These are phyloP conservation scores for Stagonosporopsis cucurbitacearum DNA, from an alignment of 2,329 filamentous ascomycete genomes.

Conservation along the genomic window DNA sequence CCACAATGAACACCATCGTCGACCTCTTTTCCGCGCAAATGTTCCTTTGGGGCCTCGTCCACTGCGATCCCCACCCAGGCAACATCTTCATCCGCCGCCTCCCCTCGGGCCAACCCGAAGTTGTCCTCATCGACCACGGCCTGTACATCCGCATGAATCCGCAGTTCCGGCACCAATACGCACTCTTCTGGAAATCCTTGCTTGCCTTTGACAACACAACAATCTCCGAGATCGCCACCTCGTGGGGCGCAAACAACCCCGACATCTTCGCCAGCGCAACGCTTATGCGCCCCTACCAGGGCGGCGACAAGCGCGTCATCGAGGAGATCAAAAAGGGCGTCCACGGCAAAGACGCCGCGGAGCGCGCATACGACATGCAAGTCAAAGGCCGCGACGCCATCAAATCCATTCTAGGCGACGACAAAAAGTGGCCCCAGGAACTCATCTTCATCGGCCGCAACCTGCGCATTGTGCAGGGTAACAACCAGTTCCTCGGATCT, in stretches of 20 bases:
- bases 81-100: slow-evolving; percentile 95
- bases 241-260: slow-evolving; percentile 87
- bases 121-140: slow-evolving; percentile 96
- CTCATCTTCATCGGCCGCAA: slow-evolving; percentile 92
- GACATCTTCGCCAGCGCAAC: slow-evolving; percentile 93
- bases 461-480: slow-evolving; percentile 89
- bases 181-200: slow-evolving; percentile 89
- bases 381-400: slow-evolving; percentile 73
- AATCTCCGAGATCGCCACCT: slow-evolving; percentile 71
- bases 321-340: slow-evolving; percentile 63
- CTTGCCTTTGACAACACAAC: slow-evolving; percentile 91
- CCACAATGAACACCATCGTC: slow-evolving; percentile 96
- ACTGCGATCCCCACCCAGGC: slow-evolving; percentile 96
- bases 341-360: slow-evolving; percentile 61
- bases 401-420: slow-evolving; percentile 81
- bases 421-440: slow-evolving; percentile 87
- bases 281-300: slow-evolving; percentile 87
- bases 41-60: slow-evolving; percentile 94
- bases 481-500: slow-evolving; percentile 88
- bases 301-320: slow-evolving; percentile 73
- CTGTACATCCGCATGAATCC: slow-evolving; percentile 92
- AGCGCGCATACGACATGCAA: slow-evolving; percentile 79
- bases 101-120: slow-evolving; percentile 80
- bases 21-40: slow-evolving; percentile 97
- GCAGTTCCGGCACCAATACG: slow-evolving; percentile 84